phyloP scores from a whole-genome alignment of 305 asterid genomes.

The Stenogyne calaminthoides region DNA sequence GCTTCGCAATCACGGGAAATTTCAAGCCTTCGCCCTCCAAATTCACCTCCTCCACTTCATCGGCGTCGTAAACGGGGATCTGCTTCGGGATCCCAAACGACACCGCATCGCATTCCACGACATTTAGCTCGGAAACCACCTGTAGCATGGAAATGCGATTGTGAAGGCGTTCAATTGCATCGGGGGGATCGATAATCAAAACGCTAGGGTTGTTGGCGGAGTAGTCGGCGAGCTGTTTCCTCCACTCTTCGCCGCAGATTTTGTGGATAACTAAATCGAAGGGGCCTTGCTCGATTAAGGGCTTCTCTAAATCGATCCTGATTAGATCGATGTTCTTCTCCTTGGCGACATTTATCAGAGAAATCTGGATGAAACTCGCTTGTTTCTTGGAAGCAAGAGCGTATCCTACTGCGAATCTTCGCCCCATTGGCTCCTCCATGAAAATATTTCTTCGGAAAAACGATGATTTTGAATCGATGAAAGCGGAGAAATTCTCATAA shows the following conservation, averaged over 20 bases:
- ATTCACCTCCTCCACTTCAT: constrained; percentile 40
- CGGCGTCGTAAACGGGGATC: constrained; percentile 52
- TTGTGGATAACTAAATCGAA: constrained; percentile 75
- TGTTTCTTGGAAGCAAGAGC: constrained; percentile 79
- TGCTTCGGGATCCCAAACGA: constrained; percentile 71
- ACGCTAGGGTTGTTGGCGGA: constrained; percentile 46
- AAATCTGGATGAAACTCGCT: constrained; percentile 63
- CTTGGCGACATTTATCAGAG: constrained; percentile 55
- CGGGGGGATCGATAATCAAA: constrained; percentile 61
- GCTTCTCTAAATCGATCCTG: constrained; percentile 58
- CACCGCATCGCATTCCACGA: constrained; percentile 34
- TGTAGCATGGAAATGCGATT: constrained; percentile 77
- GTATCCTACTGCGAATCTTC: constrained; percentile 63
- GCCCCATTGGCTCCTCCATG: constrained; percentile 59
- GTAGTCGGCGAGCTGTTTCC: constrained; percentile 52
- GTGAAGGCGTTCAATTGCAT: constrained; percentile 67
- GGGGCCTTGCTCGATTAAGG: constrained; percentile 65
- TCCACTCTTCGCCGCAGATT: constrained; percentile 67
- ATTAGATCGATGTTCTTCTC: constrained; percentile 66
- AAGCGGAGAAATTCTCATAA: constrained; percentile 28
- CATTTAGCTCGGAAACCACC: constrained; percentile 50
- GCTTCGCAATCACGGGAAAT: constrained; percentile 77
- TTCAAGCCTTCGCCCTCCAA: constrained; percentile 50
- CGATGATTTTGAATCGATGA: constrained; percentile 21
- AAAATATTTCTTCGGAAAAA: background rate